A percentile compares a stretch with the other conserved stretches of the same genome.
Evolutionary conservation across 2,329 filamentous ascomycete genomes (phyloP).

Genomic region (Dactylella cylindrospora): DNA sequence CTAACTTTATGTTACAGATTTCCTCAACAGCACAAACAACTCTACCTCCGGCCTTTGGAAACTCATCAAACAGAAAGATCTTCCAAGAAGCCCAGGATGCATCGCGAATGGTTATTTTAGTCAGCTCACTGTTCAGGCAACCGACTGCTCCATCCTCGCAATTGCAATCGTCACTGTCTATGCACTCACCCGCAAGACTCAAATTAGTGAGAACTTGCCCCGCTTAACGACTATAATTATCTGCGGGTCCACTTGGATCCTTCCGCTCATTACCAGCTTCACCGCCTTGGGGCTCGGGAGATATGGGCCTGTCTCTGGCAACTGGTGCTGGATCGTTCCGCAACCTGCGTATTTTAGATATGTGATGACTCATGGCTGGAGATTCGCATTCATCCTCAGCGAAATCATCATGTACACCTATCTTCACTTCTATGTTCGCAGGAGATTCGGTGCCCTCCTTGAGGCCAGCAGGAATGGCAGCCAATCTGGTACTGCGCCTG

Average conservation of each 20-base stretch:
- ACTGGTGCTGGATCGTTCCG: conserved; percentile 57
- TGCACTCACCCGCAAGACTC: conserved; percentile 52
- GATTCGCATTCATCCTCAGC: conserved; percentile 54
- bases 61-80: conserved; percentile 49
- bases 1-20: conserved; percentile 49
- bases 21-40: conserved; percentile 55
- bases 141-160: conserved; percentile 54
- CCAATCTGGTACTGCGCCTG: too few species aligned
- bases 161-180: conserved; percentile 55
- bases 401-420: conserved; percentile 55
- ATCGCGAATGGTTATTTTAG: conserved; percentile 55
- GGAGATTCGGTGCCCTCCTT: conserved; percentile 30
- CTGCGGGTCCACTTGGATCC: conserved; percentile 53
- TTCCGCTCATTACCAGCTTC: conserved; percentile 53
- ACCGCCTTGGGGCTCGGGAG: conserved; percentile 49
- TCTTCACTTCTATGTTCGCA: conserved; percentile 51
- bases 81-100: conserved; percentile 51
- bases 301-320: conserved; percentile 54
- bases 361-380: conserved; percentile 56
- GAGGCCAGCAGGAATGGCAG: conserved; percentile 11
- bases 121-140: conserved; percentile 56
- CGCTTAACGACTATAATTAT: conserved; percentile 48
- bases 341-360: conserved; percentile 54
- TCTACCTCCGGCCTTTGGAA: conserved; percentile 53
- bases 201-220: conserved; percentile 32